Percentiles rank a stretch among this genome's conserved stretches.
phyloP scores from a whole-genome alignment of 345 rosid genomes.

The Salix viminalis region DNA sequence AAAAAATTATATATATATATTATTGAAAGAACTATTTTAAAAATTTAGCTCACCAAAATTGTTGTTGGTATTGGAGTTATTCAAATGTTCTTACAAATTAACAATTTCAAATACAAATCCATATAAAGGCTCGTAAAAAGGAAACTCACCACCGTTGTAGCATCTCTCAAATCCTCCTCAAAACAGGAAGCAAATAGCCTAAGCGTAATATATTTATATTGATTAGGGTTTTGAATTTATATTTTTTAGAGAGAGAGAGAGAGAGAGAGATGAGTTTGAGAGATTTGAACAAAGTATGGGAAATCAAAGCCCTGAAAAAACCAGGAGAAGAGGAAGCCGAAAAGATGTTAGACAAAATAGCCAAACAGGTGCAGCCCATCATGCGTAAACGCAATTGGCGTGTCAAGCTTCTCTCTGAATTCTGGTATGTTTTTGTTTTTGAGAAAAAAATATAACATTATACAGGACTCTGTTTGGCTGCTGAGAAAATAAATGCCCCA shows the following conservation, averaged over 20 bases:
- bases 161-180: neutral
- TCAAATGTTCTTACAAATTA: too few relatives aligned
- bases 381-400: slow-evolving; percentile 55
- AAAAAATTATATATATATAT: too few relatives aligned
- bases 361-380: slow-evolving; percentile 59
- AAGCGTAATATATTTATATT: neutral
- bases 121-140: too few relatives aligned
- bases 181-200: neutral
- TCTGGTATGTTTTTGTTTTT: slow-evolving; percentile 21
- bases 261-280: slow-evolving; percentile 21
- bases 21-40: too few relatives aligned
- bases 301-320: slow-evolving; percentile 64
- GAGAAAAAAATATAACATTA: neutral
- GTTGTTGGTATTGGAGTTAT: too few relatives aligned
- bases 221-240: neutral
- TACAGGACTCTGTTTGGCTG: neutral
- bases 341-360: slow-evolving; percentile 57
- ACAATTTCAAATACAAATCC: too few relatives aligned
- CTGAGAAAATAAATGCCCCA: too few relatives aligned
- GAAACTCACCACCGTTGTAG: too few relatives aligned
- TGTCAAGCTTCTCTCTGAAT: slow-evolving; percentile 48
- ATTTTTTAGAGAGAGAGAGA: neutral
- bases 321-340: slow-evolving; percentile 63
- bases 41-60: too few relatives aligned
- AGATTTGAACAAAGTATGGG: slow-evolving; percentile 69